These are phyloP conservation scores for Rhazya stricta DNA, from an alignment of 257 asterid species.

Conservation along the genomic window DNA sequence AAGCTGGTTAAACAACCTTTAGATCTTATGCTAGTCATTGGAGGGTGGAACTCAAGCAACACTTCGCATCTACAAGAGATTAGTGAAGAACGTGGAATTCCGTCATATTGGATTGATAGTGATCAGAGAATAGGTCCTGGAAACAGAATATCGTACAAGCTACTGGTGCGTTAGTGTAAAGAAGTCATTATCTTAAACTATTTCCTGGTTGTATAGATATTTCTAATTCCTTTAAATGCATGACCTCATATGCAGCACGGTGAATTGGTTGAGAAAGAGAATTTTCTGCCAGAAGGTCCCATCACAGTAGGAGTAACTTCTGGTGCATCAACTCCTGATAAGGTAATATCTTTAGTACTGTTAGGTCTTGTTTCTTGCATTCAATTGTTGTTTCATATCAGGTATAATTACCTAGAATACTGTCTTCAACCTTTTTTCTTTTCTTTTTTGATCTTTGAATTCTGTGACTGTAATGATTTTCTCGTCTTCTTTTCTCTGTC, in stretches of 20 bases:
- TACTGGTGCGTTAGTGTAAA: conserved; percentile 49
- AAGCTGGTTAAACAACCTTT: conserved; percentile 70
- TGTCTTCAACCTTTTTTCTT: background rate
- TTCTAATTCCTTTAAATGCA: conserved; percentile 1
- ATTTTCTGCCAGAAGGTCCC: conserved; percentile 88
- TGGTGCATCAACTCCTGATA: conserved; percentile 99
- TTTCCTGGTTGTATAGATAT: background rate
- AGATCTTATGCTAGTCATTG: conserved; percentile 90
- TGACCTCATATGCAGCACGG: conserved; percentile 65
- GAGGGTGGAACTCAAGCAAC: conserved; percentile 99
- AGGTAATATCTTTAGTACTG: conserved; percentile 39
- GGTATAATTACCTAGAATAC: background rate
- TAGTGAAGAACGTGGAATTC: conserved; percentile 83
- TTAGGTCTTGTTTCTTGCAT: background rate
- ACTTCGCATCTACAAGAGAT: conserved; percentile 97
- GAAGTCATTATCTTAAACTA: background rate
- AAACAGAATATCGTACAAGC: conserved; percentile 71
- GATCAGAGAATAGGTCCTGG: conserved; percentile 92
- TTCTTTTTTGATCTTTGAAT: background rate
- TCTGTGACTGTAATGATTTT: background rate
- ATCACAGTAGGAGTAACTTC: conserved; percentile 86
- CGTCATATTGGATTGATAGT: conserved; percentile 92
- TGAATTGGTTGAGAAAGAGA: conserved; percentile 89
- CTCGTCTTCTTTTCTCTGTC: background rate
- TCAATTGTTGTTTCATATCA: background rate